Evolutionary conservation across 2,329 filamentous ascomycete species (phyloP), one percentile per base, ranked within the genome.

Genomic region (Colletotrichum lupini): DNA sequence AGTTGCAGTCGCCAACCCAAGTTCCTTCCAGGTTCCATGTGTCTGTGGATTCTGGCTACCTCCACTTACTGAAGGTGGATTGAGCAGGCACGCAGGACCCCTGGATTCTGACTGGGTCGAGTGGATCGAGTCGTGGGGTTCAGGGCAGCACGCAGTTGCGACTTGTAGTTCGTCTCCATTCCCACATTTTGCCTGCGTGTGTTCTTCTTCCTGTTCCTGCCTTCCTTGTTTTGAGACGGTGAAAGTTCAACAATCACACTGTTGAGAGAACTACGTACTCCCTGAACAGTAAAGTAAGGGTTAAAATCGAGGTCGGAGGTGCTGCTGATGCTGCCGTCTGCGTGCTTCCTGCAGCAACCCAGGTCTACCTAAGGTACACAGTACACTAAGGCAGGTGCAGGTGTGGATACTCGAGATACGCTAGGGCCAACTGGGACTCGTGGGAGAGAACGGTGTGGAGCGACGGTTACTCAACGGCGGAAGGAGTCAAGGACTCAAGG

Each of bases 261-360:
- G 69, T 72, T n/a, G 14, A 16, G 16, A 19, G 16, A 14, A 19
- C 37, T 12, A 35, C 32, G 32, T 35, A 35, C 32, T 35, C 32
- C 11, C 11, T 12, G 12, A 2, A 35, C 32, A 12, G 32, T 12
- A 5, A 32, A 12, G 32, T 6, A 42, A 42, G 70, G 70, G 42
- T 53, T 55, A 53, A 68, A 42, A 53, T 72, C 53, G 69, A 59
- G 64, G 57, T 64, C 42, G 42, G 19, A n/a, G 42, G 42, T 49
- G 32, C 32, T 35, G 32, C 32, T 35, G 32, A 19, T 49, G 19
- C 42, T 49, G 19, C 42, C 19, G 42, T 49, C 19, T 49, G 42
- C 42, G 42, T 49, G 8, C 42, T 49, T 9, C 3, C 42, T 49
- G 19, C 42, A 49, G 42, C 42, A n/a, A n/a, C 8, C 19, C 19